phyloP scores from a whole-genome alignment of 345 rosid species.

The Salix arbutifolia region DNA sequence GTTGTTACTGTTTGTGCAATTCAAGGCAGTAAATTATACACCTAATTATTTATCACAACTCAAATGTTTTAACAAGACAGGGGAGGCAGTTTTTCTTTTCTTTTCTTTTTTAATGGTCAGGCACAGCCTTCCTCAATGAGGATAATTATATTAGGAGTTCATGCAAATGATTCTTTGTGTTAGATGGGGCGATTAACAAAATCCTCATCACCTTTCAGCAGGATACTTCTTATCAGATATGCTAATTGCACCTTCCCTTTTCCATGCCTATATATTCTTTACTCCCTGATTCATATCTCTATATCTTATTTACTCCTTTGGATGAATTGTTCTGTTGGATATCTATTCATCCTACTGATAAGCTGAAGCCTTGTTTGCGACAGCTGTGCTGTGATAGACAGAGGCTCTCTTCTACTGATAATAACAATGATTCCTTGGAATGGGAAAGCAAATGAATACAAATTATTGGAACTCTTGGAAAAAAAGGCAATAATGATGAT shows the following conservation, averaged over 20 bases:
- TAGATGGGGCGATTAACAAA: neutral
- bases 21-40: constrained; percentile 4
- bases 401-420: neutral
- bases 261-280: neutral
- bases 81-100: neutral
- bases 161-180: neutral
- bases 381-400: neutral
- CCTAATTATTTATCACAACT: neutral
- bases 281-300: neutral
- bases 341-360: neutral
- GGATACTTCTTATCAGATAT: neutral
- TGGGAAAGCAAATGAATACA: neutral
- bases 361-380: neutral
- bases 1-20: neutral
- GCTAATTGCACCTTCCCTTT: neutral
- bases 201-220: neutral
- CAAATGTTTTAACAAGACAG: neutral
- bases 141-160: neutral
- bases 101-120: neutral
- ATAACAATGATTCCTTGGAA: neutral
- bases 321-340: neutral
- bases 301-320: neutral
- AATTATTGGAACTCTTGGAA: neutral
- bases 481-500: neutral
- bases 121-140: neutral